These are phyloP conservation scores for Xylariaceae sp. DNA, from an alignment of 2,329 filamentous ascomycete genomes.

Conservation along the genomic window DNA sequence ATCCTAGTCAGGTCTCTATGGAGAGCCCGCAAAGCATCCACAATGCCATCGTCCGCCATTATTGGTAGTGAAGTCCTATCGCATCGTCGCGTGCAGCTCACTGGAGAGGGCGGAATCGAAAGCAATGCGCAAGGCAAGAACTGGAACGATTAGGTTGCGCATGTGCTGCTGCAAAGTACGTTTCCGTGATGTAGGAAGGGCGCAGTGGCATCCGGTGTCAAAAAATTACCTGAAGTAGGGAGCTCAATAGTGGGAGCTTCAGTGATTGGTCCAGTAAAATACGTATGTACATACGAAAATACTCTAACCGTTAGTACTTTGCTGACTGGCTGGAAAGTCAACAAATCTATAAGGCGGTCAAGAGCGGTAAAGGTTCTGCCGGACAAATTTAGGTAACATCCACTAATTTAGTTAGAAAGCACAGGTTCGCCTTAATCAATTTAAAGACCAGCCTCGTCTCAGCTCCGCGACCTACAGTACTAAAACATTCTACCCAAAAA, in stretches of 20 bases:
- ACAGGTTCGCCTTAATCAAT: neutral
- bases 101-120: slow-evolving; percentile 11
- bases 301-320: too few species aligned
- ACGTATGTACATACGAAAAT: neutral
- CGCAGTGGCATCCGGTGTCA: slow-evolving; percentile 8
- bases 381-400: neutral
- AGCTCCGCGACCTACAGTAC: neutral
- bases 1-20: slow-evolving; percentile 82
- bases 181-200: slow-evolving; percentile 6
- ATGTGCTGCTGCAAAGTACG: neutral
- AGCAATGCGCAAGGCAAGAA: slow-evolving; percentile 9
- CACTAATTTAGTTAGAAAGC: neutral
- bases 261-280: slow-evolving; percentile 2
- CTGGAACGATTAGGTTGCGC: neutral
- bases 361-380: slow-evolving; percentile 6
- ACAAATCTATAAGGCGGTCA: slow-evolving; percentile 13
- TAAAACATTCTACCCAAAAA: neutral
- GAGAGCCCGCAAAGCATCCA: slow-evolving; percentile 80
- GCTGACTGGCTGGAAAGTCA: neutral
- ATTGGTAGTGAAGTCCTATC: slow-evolving; percentile 46
- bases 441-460: neutral
- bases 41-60: slow-evolving; percentile 74
- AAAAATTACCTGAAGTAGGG: slow-evolving; percentile 16
- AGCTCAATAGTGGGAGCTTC: neutral
- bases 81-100: slow-evolving; percentile 42